Base-by-base conservation (phyloP, 257 asterid species). In the Linaria vulgaris region DNA sequence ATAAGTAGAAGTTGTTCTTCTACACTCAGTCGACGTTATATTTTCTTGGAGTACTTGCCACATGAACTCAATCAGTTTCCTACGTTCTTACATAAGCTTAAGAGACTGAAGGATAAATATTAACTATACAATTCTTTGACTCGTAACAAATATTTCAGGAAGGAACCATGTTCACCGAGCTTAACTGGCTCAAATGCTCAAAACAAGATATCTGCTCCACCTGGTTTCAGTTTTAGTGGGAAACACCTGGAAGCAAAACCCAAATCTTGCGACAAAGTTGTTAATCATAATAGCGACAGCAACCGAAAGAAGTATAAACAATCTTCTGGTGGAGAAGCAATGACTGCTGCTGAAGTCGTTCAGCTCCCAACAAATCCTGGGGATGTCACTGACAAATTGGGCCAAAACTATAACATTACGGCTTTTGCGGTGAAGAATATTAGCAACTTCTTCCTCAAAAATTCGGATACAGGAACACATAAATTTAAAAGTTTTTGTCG, bases 81-180 rank as follows among this genome's bases (percentile, higher is more conserved):
- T 11, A 54, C 34, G 19, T 31, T 14, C 53, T 6, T 30, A 17
- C 16, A 23, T 39, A 31, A 27, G 14, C 9, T 16, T 5, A 17
- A 25, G n/a, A n/a, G n/a, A n/a, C n/a, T n/a, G n/a, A n/a, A n/a
- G n/a, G n/a, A n/a, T n/a, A n/a, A n/a, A n/a, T n/a, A n/a, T n/a
- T n/a, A n/a, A n/a, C n/a, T 25, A 45, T 22, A 25, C 50, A 47
- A 8, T 81, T 58, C 21, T 49, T 57, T 72, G 66, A 69, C 6
- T 19, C 56, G 52, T 39, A 25, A 64, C 25, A 20, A 67, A 56
- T 72, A 59, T 64, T 75, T 67, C 84, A 83, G 91, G 84, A 73
- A 80, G 64, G 67, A 43, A 50, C 45, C 13, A 34, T 64, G 75
- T 52, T 56, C 49, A 60, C 75, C 75, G 53, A 61, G 25, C 50